These are phyloP conservation scores for Dictyostelium firmibasis DNA, from an alignment of 78 protist genomes.

Conservation along the genomic window DNA sequence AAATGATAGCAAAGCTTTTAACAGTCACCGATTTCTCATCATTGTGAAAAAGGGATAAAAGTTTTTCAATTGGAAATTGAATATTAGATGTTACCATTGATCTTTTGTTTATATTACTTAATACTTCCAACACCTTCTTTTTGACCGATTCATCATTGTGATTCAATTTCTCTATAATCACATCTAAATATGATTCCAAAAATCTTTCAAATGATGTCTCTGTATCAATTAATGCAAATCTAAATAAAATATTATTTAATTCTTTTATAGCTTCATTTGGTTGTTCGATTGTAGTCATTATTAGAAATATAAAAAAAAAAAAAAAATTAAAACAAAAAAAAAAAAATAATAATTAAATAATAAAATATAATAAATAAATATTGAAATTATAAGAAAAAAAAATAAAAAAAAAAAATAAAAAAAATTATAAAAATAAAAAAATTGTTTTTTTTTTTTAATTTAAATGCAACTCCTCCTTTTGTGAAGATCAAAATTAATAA, in stretches of 20 bases:
- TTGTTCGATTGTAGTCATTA: not conserved
- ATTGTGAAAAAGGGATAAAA: slow-evolving; percentile 18
- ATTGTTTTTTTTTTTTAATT: no score
- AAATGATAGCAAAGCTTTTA: slow-evolving; percentile 65
- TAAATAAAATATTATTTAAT: slow-evolving; percentile 60
- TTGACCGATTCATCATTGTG: not conserved
- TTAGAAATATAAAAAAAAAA: not conserved
- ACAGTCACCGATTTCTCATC: not conserved
- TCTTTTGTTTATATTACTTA: slow-evolving; percentile 57
- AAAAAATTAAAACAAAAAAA: not conserved
- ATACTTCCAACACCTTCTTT: slow-evolving; percentile 72
- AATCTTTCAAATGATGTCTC: slow-evolving; percentile 20
- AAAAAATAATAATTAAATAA: not conserved
- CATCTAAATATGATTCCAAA: slow-evolving; percentile 9
- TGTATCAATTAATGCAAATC: slow-evolving; percentile 55
- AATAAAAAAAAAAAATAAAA: not conserved
- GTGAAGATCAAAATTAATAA: no score
- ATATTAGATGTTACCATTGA: slow-evolving; percentile 11
- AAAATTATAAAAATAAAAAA: not conserved
- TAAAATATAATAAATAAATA: no score
- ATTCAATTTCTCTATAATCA: not conserved
- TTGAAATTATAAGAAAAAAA: not conserved
- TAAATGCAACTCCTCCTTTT: no score
- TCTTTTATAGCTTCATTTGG: slow-evolving; percentile 9
- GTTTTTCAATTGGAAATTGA: slow-evolving; percentile 20